Evolutionary conservation across 192 early-diverging fungal genomes (phyloP).

Genomic region (Backusella mclennaniae): DNA sequence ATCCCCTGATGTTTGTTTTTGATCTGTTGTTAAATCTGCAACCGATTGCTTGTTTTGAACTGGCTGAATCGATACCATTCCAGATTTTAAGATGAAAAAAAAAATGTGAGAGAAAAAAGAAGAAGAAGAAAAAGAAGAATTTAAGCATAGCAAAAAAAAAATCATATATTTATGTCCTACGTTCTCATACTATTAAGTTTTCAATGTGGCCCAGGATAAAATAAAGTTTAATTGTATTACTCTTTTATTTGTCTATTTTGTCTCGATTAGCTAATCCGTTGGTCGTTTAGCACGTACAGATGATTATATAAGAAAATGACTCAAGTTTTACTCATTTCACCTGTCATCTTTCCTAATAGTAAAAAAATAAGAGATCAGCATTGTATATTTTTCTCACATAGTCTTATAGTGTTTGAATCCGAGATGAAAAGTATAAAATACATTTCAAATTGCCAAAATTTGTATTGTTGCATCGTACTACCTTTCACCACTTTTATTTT

Average conservation of each 20-base stretch:
- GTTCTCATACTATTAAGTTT: not conserved
- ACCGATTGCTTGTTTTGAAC: conserved; percentile 38
- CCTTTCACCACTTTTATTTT: not conserved
- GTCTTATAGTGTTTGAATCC: not conserved
- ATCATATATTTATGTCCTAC: not conserved
- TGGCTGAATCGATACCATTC: not conserved
- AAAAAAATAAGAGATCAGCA: not conserved
- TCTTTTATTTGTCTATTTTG: not conserved
- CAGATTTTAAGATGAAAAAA: not conserved
- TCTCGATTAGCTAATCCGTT: not conserved
- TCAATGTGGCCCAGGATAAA: not conserved
- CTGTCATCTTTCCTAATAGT: not conserved
- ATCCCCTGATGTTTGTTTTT: conserved; percentile 55
- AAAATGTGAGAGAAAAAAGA: not conserved
- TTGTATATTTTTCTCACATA: not conserved
- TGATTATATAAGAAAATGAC: not conserved
- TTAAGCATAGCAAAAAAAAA: not conserved
- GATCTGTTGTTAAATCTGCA: conserved; percentile 48
- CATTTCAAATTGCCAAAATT: not conserved
- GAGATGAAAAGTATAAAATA: not conserved
- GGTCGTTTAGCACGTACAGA: not conserved
- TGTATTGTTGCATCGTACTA: not conserved
- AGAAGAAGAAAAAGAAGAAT: not conserved
- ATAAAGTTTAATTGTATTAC: conserved; percentile 5
- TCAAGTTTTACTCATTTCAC: not conserved